Evolutionary conservation across 2,329 filamentous ascomycete genomes (phyloP).

Genomic region (Hypoxylon sp.): DNA sequence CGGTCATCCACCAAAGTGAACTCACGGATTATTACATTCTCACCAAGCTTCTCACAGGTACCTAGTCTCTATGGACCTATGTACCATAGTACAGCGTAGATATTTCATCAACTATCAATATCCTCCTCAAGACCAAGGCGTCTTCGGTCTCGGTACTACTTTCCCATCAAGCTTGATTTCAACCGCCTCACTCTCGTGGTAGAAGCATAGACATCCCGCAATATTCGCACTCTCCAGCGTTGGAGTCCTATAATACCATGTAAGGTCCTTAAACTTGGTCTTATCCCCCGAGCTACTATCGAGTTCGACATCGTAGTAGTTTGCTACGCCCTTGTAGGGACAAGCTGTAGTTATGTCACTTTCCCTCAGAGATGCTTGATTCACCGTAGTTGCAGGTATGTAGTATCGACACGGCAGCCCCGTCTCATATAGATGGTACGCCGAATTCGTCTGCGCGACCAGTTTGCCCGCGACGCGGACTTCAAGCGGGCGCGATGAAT

Average conservation of each 20-base stretch:
- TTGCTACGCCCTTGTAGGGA: constrained; percentile 73
- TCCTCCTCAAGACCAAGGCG: constrained; percentile 34
- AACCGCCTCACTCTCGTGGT: constrained; percentile 68
- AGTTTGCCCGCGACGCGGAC: constrained; percentile 50
- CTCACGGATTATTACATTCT: too few relatives aligned
- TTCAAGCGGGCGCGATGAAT: constrained; percentile 61
- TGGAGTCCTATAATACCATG: constrained; percentile 71
- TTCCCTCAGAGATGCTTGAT: constrained; percentile 53
- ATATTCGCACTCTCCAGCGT: constrained; percentile 64
- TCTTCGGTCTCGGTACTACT: constrained; percentile 45
- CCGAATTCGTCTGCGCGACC: constrained; percentile 56
- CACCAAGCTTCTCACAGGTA: too few relatives aligned
- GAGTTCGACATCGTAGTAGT: constrained; percentile 66
- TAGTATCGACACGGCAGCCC: constrained; percentile 67
- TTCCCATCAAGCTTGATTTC: constrained; percentile 66
- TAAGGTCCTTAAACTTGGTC: constrained; percentile 53
- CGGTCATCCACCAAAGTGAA: too few relatives aligned
- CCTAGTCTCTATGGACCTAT: too few relatives aligned
- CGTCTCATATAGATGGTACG: constrained; percentile 68
- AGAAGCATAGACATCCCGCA: constrained; percentile 68
- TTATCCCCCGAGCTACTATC: constrained; percentile 49
- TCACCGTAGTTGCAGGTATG: constrained; percentile 61
- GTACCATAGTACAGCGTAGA: too few relatives aligned
- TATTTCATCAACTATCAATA: not conserved
- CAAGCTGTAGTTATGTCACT: constrained; percentile 65